Evolutionary conservation across 2,329 filamentous ascomycete species (phyloP), one percentile per base, ranked within the genome.

Genomic region (Fusarium protoensiforme): DNA sequence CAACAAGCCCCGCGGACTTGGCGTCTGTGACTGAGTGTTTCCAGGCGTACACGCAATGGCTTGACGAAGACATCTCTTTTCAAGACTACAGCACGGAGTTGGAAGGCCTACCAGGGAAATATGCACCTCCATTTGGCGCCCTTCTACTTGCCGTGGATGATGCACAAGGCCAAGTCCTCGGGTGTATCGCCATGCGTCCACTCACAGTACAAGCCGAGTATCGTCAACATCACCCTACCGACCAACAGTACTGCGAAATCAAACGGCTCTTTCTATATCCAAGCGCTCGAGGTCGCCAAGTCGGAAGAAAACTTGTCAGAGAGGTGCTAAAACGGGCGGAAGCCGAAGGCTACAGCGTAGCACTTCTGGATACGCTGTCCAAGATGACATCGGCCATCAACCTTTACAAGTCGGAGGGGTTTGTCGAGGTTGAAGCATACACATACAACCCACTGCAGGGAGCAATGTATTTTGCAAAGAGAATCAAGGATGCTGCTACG

Each of bases 241-340:
- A 64, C 7, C 33, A 48, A 5, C 64, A 61, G 22, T 77, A 75
- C 54, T 77, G 77, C 31, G 78, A 80, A 39, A 53, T 80, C 20
- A 80, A 79, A 41, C 65, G 78, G 10, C 67, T 80, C 2, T 80
- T 75, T 51, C 73, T 80, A 7, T 79, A 79, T 20, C 78, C 78
- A 0, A 76, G 72, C 39, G 77, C 74, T 4, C 63, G 78, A 14
- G 78, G 78, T 7, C 65, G 76, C 8, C 71, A 67, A 4, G 69
- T 79, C 20, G 76, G 77, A 1, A 66, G 69, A n/a, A 67, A 48
- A 2, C 41, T 80, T 39, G 43, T 79, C 5, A 51, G 39, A 3
- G 74, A 78, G 48, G 67, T 67, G 2, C n/a, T 78, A 8, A 35
- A 27, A 13, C 48, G 35, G 10, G 77, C 77, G 0, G 35, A 22